Evolutionary conservation across 352 stramenopile genomes (phyloP), one percentile per base, ranked within the genome.

Genomic region (Pythium insidiosum): DNA sequence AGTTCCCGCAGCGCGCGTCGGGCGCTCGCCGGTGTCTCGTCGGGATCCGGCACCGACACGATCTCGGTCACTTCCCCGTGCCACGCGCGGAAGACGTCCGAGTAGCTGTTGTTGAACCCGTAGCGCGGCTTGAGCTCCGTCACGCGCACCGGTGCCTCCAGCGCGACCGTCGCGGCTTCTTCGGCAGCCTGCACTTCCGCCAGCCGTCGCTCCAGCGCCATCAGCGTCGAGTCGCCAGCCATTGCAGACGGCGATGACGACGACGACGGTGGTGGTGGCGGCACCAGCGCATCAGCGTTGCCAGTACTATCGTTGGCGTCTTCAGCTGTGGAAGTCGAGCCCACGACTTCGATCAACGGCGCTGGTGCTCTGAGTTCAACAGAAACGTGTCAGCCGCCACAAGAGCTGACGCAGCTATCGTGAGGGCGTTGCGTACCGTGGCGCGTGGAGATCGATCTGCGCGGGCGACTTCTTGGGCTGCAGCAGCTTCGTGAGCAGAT

Each of bases 61-160:
- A 97, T 86, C 39, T 97, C 89, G 20, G 81, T 75, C n/a, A 95
- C 77, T 46, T 95, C 82, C 23, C 88, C 78, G 49, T 94, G 84
- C 81, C 88, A 96, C 61, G 77, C 93, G 53, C 70, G 68, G 61
- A 95, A 98, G 53, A 98, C 94, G 47, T 94, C 82, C 16, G 70
- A 75, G 66, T 96, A 97, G 22, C 84, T 73, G 49, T 93, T 84
- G 52, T 97, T 96, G 53, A 99, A 97, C 18, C 95, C 95, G 54
- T 99, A 99, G 15, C 65, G 68, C 26, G 74, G 61, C 24, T 60
- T 49, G n/a, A 83, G 48, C 26, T 74, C 54, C 20, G 66, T 84
- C 37, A 84, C 37, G 4, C 58, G 54, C 13, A 79, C 9, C 28
- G 28, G 28, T n/a, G n/a, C n/a, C n/a, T n/a, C n/a, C 28, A 15